Percentiles rank a stretch among this genome's conserved stretches.
These are phyloP conservation scores for Ochetophila trinervis DNA, from an alignment of 306 rosid genomes.

Conservation along the genomic window DNA sequence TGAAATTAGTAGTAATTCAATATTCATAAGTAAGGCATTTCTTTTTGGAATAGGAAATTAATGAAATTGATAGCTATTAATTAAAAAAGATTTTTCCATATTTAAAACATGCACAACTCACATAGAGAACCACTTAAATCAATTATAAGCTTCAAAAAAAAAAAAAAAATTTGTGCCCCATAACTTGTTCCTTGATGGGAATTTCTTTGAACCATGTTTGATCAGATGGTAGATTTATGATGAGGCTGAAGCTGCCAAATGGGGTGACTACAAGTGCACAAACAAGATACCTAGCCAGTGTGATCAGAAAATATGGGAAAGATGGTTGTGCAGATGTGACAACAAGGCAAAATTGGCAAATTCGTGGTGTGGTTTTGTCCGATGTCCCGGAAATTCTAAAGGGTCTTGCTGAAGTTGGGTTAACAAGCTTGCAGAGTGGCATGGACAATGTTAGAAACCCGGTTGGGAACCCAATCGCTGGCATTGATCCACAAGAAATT, in stretches of 20 bases:
- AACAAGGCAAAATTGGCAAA: constrained; percentile 95
- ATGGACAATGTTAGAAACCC: constrained; percentile 99
- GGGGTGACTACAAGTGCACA: constrained; percentile 90
- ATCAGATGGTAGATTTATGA: constrained; percentile 96
- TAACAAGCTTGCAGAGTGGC: constrained; percentile 94
- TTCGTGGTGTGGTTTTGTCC: constrained; percentile 73
- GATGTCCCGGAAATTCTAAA: constrained; percentile 87
- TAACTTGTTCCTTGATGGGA: background rate
- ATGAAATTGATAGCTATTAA: too few relatives aligned
- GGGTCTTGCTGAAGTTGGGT: constrained; percentile 78
- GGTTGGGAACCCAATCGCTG: constrained; percentile 95
- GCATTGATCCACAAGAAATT: constrained; percentile 79
- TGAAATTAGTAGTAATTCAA: too few relatives aligned
- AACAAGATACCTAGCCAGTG: constrained; percentile 73
- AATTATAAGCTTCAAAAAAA: too few relatives aligned
- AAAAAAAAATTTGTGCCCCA: too few relatives aligned
- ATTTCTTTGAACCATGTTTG: background rate
- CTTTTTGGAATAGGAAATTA: too few relatives aligned
- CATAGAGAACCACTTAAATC: too few relatives aligned
- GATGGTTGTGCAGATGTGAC: constrained; percentile 98
- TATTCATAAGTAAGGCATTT: too few relatives aligned
- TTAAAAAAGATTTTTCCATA: background rate
- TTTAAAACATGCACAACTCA: background rate
- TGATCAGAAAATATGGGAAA: constrained; percentile 74
- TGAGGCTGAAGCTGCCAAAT: constrained; percentile 94